Evolutionary conservation across 768 basidiomycete species (phyloP).

Genomic region (Suillus placidus): DNA sequence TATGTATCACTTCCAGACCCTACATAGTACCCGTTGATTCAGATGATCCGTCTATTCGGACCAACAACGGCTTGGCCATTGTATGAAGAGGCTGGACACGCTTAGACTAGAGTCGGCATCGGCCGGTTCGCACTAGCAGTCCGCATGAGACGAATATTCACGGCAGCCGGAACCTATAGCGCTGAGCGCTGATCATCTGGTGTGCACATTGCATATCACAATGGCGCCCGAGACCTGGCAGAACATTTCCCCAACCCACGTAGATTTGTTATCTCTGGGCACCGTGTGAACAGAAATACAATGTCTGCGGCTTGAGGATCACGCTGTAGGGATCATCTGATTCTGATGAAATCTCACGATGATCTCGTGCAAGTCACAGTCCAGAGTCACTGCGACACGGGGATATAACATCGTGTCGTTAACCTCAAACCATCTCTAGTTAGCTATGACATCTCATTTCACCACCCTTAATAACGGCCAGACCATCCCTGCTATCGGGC

Average conservation of each 20-base stretch:
- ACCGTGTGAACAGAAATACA: background rate
- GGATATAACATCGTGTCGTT: background rate
- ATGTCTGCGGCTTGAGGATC: background rate
- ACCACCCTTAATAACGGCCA: constrained; percentile 65
- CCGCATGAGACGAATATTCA: too few species aligned
- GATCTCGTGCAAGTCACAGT: background rate
- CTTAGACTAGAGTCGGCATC: too few species aligned
- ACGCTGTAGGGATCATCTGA: background rate
- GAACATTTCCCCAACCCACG: background rate
- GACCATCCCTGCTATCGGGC: constrained; percentile 58
- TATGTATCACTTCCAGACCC: too few species aligned
- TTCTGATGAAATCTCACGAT: constrained; percentile 1
- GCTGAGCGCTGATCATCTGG: too few species aligned
- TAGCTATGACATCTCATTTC: constrained; percentile 42
- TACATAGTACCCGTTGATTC: too few species aligned
- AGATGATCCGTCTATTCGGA: too few species aligned
- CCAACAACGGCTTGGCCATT: too few species aligned
- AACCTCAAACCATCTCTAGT: background rate
- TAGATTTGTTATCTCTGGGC: background rate
- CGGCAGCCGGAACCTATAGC: too few species aligned
- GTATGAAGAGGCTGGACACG: too few species aligned
- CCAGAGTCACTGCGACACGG: background rate
- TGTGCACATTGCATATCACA: background rate
- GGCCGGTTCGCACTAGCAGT: too few species aligned
- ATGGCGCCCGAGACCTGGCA: background rate